Base-by-base conservation (phyloP, 345 rosid species). In the Nasturtium officinale region DNA sequence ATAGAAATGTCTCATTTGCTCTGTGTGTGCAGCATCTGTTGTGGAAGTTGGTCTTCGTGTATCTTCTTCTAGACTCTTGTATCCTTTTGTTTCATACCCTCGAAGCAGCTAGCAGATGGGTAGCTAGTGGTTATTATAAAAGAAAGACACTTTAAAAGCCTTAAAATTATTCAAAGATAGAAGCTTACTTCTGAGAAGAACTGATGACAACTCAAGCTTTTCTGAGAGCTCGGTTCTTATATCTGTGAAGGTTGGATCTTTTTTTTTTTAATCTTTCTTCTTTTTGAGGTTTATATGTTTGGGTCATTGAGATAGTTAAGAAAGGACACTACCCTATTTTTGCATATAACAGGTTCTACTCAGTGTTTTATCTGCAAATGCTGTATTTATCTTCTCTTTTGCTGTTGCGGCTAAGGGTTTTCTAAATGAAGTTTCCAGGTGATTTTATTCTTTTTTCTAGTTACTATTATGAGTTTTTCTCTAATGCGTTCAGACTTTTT, bases 51-150 rank as follows among this genome's bases (percentile, higher is more conserved):
- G 56, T 83, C 40, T n/a, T 80, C 10, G 83, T 73, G 38, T 87
- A 80, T 78, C 85, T 91, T 76, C 75, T 89, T 74, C 69, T 91
- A 60, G 98, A 94, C 81, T 85, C 83, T 68, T 87, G 98, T 94
- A 88, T 89, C 97, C 90, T 32, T 83, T 67, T 53, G 42, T 54
- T 53, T 55, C 25, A 21, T 54, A 16, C 29, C 5, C 2, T 29
- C 9, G 21, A 74, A 13, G 28, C 32, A 50, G 26, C 9, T 26
- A 42, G 33, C 5, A 55, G 26, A 42, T 30, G 20, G 21, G 59
- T 47, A 33, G 8, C 17, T 28, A 58, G 20, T 48, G 35, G 20
- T 56, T 32, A 4, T 54, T 16, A 11, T 55, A 17, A 7, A n/a
- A n/a, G 20, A 52, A 50, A 50, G 8, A 0, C 21, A 69, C 9